A percentile compares a stretch with the other conserved stretches of the same genome.
These are phyloP conservation scores for Centrapalus pauciflorus DNA, from an alignment of 129 eudicot species.

Conservation along the genomic window DNA sequence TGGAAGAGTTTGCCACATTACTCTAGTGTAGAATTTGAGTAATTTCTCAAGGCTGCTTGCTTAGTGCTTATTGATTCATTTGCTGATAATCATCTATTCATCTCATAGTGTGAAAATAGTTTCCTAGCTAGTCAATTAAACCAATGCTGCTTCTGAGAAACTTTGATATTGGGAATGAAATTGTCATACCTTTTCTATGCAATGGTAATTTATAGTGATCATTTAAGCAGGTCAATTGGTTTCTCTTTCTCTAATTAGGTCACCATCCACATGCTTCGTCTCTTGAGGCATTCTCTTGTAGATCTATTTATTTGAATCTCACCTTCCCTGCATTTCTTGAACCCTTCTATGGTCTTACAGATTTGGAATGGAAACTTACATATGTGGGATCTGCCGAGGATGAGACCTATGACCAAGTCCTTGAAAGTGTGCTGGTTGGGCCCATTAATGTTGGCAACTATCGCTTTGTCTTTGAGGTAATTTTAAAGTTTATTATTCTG, in stretches of 20 bases:
- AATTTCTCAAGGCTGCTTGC: not conserved
- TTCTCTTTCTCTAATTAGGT: not conserved
- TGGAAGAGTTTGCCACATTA: not conserved
- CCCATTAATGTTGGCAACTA: slow-evolving; percentile 76
- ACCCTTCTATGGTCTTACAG: slow-evolving; percentile 26
- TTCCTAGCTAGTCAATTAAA: not conserved
- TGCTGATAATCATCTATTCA: not conserved
- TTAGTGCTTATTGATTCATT: not conserved
- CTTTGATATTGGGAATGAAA: not conserved
- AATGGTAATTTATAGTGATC: not conserved
- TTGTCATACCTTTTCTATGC: not conserved
- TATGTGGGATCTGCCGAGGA: slow-evolving; percentile 97
- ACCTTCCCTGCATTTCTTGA: not conserved
- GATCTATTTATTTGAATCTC: not conserved
- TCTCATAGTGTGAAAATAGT: not conserved
- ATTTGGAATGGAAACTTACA: slow-evolving; percentile 77
- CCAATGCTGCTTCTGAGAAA: not conserved
- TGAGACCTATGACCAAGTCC: slow-evolving; percentile 71
- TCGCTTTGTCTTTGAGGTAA: slow-evolving; percentile 63
- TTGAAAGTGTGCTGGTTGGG: slow-evolving; percentile 86
- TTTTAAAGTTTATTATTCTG: not conserved
- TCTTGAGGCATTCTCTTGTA: not conserved
- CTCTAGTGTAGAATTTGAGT: not conserved
- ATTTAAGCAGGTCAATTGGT: no score
- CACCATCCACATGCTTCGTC: not conserved